Conservation (phyloP, 176 grass and related monocot genomes). For the Carex littledalei region DNA sequence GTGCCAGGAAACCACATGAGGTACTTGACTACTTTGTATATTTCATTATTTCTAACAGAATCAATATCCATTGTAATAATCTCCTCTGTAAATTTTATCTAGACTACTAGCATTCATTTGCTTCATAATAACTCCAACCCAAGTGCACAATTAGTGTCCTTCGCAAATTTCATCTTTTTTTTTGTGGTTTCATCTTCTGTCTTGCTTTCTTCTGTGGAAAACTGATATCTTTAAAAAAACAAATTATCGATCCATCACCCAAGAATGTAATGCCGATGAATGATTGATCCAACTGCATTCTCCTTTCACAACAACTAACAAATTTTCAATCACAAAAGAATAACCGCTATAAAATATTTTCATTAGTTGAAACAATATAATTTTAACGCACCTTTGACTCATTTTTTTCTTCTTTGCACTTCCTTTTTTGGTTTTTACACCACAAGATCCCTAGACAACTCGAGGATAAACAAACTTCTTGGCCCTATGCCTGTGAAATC, state of each 20-base stretch:
- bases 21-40: constrained; percentile 3
- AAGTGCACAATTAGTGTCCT: neutral
- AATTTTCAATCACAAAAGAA: neutral
- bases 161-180: neutral
- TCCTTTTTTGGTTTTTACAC: neutral
- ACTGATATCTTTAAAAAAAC: neutral
- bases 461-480: neutral
- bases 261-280: neutral
- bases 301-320: neutral
- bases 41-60: too few relatives aligned
- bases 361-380: neutral
- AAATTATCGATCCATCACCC: neutral
- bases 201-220: neutral
- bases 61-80: neutral
- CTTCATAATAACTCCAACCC: neutral
- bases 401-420: neutral
- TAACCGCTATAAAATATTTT: neutral
- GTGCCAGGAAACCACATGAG: constrained; percentile 46
- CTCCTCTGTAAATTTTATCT: too few relatives aligned
- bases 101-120: neutral
- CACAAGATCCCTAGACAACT: neutral
- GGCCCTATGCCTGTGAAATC: neutral
- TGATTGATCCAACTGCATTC: neutral
- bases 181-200: neutral
- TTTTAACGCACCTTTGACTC: neutral